Conservation (phyloP, 2,329 filamentous ascomycete species). For the Sporothrix brunneoviolacea region DNA sequence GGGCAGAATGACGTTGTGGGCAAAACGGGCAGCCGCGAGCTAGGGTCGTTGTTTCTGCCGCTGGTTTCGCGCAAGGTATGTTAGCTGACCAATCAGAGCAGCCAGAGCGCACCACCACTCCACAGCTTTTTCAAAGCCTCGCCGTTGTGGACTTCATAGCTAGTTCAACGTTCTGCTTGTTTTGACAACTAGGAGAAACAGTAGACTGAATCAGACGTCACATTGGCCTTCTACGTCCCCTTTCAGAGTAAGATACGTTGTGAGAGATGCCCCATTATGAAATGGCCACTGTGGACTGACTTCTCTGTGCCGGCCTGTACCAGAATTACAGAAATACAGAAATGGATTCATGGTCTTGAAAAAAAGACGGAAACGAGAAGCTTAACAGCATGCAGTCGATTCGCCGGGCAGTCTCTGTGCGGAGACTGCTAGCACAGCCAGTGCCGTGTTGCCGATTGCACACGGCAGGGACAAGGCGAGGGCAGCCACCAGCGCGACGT, state of each 20-base stretch:
- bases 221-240: no score
- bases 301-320: no score
- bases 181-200: no score
- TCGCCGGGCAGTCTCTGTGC: slow-evolving; percentile 1
- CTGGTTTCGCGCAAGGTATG: background rate
- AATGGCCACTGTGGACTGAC: no score
- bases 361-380: background rate
- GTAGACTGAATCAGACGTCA: no score
- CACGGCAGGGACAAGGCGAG: background rate
- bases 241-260: no score
- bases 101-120: no score
- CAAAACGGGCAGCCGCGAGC: no score
- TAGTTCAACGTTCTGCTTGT: background rate
- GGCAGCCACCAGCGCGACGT: no score
- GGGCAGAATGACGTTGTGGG: slow-evolving; percentile 7
- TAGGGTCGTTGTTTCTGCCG: background rate
- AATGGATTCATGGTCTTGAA: no score
- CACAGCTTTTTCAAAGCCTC: background rate
- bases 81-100: background rate
- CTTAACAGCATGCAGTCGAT: background rate
- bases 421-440: slow-evolving; percentile 7
- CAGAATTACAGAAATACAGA: no score
- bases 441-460: slow-evolving; percentile 17
- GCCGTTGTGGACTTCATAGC: background rate
- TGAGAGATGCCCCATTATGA: no score